phyloP scores from a whole-genome alignment of 257 asterid genomes.

The Handroanthus guayacan region DNA sequence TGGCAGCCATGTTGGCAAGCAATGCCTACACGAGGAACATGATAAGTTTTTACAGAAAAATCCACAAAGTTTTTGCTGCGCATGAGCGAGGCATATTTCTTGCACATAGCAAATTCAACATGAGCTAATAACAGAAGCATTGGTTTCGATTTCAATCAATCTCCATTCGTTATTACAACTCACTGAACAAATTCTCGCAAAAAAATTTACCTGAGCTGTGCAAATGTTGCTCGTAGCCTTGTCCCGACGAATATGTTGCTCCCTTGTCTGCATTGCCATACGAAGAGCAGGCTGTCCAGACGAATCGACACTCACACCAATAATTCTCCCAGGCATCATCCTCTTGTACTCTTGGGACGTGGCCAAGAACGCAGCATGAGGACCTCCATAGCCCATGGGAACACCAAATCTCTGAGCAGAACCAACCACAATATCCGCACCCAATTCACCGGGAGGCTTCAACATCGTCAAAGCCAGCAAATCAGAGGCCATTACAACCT shows the following conservation, averaged over 20 bases:
- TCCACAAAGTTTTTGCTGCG: background rate
- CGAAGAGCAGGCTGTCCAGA: conserved; percentile 84
- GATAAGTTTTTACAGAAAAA: background rate
- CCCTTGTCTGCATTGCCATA: conserved; percentile 97
- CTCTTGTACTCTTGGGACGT: conserved; percentile 94
- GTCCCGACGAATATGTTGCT: conserved; percentile 92
- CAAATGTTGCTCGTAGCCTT: conserved; percentile 96
- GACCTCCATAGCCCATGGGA: conserved; percentile 96
- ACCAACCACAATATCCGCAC: conserved; percentile 87
- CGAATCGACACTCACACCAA: conserved; percentile 87
- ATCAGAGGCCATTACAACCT: conserved; percentile 94
- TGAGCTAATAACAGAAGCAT: conserved; percentile 1
- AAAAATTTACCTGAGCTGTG: conserved; percentile 76
- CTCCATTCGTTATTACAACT: background rate
- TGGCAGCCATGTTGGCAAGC: conserved; percentile 95
- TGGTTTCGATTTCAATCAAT: background rate
- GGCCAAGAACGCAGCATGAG: conserved; percentile 94
- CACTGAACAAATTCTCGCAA: background rate
- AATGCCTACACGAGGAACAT: conserved; percentile 61
- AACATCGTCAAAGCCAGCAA: conserved; percentile 81
- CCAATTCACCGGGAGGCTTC: conserved; percentile 90
- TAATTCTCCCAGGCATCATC: conserved; percentile 96
- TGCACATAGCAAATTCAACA: background rate
- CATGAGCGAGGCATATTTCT: background rate
- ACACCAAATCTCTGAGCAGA: conserved; percentile 97